Evolutionary conservation across 164 flowering plant species (phyloP), one percentile per base, ranked within the genome.

Genomic region (Liquidambar formosana): DNA sequence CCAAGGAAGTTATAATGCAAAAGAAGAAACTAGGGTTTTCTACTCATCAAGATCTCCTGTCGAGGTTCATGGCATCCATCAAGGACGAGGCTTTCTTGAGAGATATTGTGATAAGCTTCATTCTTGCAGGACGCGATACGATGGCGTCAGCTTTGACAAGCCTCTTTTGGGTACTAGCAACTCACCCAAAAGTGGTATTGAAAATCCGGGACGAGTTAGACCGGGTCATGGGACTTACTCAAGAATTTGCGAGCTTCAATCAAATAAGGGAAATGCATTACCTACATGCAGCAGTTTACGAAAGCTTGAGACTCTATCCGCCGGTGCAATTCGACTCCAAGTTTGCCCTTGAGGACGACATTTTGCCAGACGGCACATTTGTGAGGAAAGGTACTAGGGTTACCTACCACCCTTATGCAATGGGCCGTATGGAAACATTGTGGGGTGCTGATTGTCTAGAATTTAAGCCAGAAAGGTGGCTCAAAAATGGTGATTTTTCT

Each of bases 401-500:
- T 13, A 89, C 90, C 0, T 92, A 90, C 76, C 94, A 89, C 59
- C 82, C 91, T 0, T 92, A 89, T 47, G 94, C 94, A 0, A 92
- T 92, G 97, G 97, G 96, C 1, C 66, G 96, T 63, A 83, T 89
- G 82, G 90, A 85, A 26, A 68, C 70, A 13, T 69, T 89, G 1
- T 92, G 97, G 97, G 97, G 97, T 0, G 8, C 44, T 5, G 90
- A 90, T 65, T 90, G 87, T 49, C 14, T 74, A 10, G 89, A 88
- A 27, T 92, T 87, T 65, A 83, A 79, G 72, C 97, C 96, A 0
- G 89, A 86, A 28, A 80, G 97, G 71, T 93, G 97, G 97, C 47
- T 93, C 8, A 76, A 51, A 47, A 71, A 82, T 44, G 85, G 86
- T 3, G 67, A 62, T 1, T 87, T 85, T 19, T 44, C 3, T 0